These are phyloP conservation scores for Didymella segeticola DNA, from an alignment of 2,329 filamentous ascomycete genomes.

Conservation along the genomic window DNA sequence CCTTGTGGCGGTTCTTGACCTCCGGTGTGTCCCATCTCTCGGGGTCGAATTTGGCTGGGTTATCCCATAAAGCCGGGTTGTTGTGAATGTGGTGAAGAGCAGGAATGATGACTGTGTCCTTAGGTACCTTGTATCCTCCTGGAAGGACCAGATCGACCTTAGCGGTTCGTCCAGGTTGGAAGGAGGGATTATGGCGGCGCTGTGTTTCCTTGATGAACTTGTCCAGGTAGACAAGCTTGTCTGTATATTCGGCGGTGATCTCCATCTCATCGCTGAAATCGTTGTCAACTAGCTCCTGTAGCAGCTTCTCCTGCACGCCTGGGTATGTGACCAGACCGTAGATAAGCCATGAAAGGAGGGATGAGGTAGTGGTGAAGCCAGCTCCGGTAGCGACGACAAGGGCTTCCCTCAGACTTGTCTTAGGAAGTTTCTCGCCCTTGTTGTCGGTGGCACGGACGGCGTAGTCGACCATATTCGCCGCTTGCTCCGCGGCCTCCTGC, in stretches of 20 bases:
- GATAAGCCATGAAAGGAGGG: slow-evolving; percentile 30
- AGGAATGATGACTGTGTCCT: slow-evolving; percentile 61
- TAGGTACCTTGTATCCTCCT: slow-evolving; percentile 64
- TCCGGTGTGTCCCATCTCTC: slow-evolving; percentile 46
- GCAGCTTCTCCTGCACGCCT: slow-evolving; percentile 27
- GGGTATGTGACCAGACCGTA: slow-evolving; percentile 27
- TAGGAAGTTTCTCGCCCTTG: slow-evolving; percentile 29
- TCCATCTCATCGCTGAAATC: slow-evolving; percentile 26
- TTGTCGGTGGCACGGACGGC: slow-evolving; percentile 31
- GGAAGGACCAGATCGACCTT: slow-evolving; percentile 64
- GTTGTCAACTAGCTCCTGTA: slow-evolving; percentile 30
- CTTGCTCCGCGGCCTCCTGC: slow-evolving; percentile 48
- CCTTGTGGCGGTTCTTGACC: slow-evolving; percentile 42
- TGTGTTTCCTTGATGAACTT: slow-evolving; percentile 34
- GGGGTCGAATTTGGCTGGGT: slow-evolving; percentile 64
- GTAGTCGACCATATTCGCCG: slow-evolving; percentile 45
- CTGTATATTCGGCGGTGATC: slow-evolving; percentile 25
- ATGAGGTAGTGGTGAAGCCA: slow-evolving; percentile 31
- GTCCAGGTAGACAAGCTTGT: slow-evolving; percentile 28
- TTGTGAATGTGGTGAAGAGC: slow-evolving; percentile 56
- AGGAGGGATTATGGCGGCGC: slow-evolving; percentile 29
- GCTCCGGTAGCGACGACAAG: slow-evolving; percentile 48
- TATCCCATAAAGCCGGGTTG: slow-evolving; percentile 64
- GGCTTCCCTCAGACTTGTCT: slow-evolving; percentile 43
- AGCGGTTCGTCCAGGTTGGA: slow-evolving; percentile 64